Evolutionary conservation across 1,284 basidiomycete species (phyloP).

Genomic region (Athelia psychrophila): DNA sequence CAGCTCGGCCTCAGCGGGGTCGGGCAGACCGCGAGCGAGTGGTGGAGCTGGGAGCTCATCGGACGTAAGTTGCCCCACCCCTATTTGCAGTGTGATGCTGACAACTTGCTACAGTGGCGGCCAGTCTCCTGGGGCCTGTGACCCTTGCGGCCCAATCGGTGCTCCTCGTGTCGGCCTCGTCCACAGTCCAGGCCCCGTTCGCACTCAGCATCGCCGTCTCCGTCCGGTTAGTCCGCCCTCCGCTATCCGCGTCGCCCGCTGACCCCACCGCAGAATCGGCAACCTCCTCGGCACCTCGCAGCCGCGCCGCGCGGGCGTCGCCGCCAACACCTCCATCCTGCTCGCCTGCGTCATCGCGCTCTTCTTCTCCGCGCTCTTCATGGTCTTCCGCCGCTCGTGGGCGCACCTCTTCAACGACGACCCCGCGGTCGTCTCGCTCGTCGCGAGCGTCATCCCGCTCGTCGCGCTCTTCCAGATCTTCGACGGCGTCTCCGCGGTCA

Average conservation of each 20-base stretch:
- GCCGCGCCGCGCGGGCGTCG: conserved; percentile 62
- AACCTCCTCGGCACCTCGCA: conserved; percentile 79
- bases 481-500: conserved; percentile 70
- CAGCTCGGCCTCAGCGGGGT: conserved; percentile 79
- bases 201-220: conserved; percentile 80
- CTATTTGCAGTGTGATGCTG: no score
- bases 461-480: conserved; percentile 80
- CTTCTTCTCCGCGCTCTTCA: conserved; percentile 66
- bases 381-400: conserved; percentile 74
- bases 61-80: conserved; percentile 36
- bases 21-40: conserved; percentile 73
- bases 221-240: conserved; percentile 59
- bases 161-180: conserved; percentile 69
- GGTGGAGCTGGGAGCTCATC: conserved; percentile 91
- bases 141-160: conserved; percentile 73
- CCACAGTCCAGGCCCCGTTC: conserved; percentile 85
- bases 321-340: conserved; percentile 60
- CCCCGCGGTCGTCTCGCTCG: conserved; percentile 60
- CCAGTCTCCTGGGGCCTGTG: conserved; percentile 59
- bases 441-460: conserved; percentile 74
- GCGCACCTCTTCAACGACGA: conserved; percentile 87
- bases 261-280: conserved; percentile 52
- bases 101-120: conserved; percentile 38
- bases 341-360: conserved; percentile 57
- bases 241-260: not conserved